Base-by-base conservation (phyloP, 164 flowering plant genomes). In the Umbellularia californica region DNA sequence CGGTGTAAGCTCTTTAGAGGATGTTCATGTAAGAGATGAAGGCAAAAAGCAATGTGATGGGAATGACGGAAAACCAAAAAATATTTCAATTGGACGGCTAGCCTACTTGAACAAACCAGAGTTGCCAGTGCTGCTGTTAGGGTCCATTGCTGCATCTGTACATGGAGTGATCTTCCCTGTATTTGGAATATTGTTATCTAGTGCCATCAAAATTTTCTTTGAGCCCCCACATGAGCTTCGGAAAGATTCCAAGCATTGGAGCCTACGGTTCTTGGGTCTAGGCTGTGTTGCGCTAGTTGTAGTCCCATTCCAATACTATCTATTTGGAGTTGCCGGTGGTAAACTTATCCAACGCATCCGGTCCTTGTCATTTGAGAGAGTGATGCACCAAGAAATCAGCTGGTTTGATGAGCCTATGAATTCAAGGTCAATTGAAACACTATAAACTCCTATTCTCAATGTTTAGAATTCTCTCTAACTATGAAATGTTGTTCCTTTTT, bases 371-470 rank as follows among this genome's bases (percentile, higher is more conserved):
- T 89, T 91, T 50, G 75, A 80, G 74, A 86, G 86, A 74, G 86
- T 88, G 24, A 90, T 88, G 14, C 83, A 86, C 80, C 90, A 88
- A 80, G 85, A 89, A 74, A 88, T 91, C 67, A 85, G 89, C 52
- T 91, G 91, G 93, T 90, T 91, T 68, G 93, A 91, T 63, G 87
- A 89, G 30, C 85, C 90, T 69, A 68, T 77, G 41, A 85, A 91
- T 78, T 85, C 93, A 74, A 91, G 93, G 92, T 88, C 3, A 15
- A 75, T 70, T 55, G 5, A 69, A 2, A 7, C 9, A 52, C 11
- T 20, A 2, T 3, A 23, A 6, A 71, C 15, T 27, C 47, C 23
- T 22, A 58, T 22, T 19, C 3, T 15, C 69, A 58, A 27, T n/a
- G 23, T 20, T 24, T 15, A 19, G 24, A 30, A 25, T 20, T 27